Evolutionary conservation across 257 asterid species (phyloP), one percentile per base, ranked within the genome.

Genomic region (Fraxinus cuspidata): DNA sequence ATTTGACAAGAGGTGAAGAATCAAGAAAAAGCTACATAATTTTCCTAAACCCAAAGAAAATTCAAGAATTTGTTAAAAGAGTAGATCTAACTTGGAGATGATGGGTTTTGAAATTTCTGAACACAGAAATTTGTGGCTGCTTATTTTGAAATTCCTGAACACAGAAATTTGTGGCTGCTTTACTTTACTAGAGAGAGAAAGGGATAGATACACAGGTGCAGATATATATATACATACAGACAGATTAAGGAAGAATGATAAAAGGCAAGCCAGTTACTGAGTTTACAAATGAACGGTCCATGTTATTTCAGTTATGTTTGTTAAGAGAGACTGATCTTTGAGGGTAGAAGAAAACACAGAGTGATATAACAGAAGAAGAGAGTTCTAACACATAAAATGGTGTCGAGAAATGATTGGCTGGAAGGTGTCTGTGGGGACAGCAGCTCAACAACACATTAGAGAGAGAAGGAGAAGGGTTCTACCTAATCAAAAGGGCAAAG

Each of bases 41-140:
- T 89, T 89, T 88, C 94, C 94, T 78, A 81, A 79, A 70, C 82
- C 87, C 84, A 82, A 82, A 88, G 90, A 71, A 72, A 86, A 73
- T 84, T 79, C 77, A 81, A 77, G 66, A 74, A 80, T 5, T 74
- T 25, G 77, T 47, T 58, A 56, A 21, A 63, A 78, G 75, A 68
- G 75, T 40, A 82, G 92, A 88, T 83, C 87, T 88, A 82, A 81
- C 68, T 65, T 47, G 74, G 79, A 74, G 79, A 81, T 78, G 81
- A 80, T 71, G 44, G 49, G 77, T 23, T 37, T 60, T 67, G 60
- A 21, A 21, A 28, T 32, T 60, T 13, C 28, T 77, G 68, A 74
- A 73, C 47, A 27, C 51, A 79, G 74, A 16, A 47, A 47, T 47
- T 16, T 47, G 51, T 51, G 9, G n/a, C n/a, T n/a, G n/a, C n/a